Conservation (phyloP, 805 yeast genomes). For the Zygoascus bituminiphila region DNA sequence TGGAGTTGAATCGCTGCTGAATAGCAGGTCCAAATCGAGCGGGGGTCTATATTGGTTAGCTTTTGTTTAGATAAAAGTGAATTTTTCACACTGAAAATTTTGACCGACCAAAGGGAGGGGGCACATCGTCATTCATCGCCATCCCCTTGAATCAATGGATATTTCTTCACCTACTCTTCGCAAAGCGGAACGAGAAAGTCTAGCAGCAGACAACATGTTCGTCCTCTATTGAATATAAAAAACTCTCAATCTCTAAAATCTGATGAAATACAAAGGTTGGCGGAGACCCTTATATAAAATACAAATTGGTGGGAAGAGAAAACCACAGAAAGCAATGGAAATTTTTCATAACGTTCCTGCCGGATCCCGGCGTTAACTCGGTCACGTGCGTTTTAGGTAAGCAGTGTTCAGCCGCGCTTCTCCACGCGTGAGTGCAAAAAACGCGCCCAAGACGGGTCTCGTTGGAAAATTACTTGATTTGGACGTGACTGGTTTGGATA, state of each 20-base stretch:
- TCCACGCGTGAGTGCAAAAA: background rate
- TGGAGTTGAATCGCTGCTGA: constrained; percentile 37
- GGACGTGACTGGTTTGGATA: too few species aligned
- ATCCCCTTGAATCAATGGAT: too few species aligned
- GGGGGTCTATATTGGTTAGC: constrained; percentile 14
- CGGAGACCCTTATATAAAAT: constrained; percentile 3
- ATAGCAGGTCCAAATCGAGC: constrained; percentile 17
- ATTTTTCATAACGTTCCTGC: constrained; percentile 7
- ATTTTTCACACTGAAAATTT: background rate
- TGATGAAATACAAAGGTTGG: constrained; percentile 4
- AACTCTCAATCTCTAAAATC: too few species aligned
- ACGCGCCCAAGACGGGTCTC: too few species aligned
- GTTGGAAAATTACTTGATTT: too few species aligned
- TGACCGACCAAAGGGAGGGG: too few species aligned
- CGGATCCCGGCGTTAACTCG: background rate
- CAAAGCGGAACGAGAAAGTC: constrained; percentile 31
- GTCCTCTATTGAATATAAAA: constrained; percentile 10
- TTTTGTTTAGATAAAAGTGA: too few species aligned
- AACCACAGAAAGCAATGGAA: constrained; percentile 10
- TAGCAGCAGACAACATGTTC: constrained; percentile 33
- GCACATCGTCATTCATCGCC: too few species aligned
- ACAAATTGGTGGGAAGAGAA: constrained; percentile 6
- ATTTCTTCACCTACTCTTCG: constrained; percentile 20
- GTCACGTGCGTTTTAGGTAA: too few species aligned
- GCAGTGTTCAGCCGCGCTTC: background rate